These are phyloP conservation scores for Gossypium trilobum DNA, from an alignment of 441 rosid species.

Conservation along the genomic window DNA sequence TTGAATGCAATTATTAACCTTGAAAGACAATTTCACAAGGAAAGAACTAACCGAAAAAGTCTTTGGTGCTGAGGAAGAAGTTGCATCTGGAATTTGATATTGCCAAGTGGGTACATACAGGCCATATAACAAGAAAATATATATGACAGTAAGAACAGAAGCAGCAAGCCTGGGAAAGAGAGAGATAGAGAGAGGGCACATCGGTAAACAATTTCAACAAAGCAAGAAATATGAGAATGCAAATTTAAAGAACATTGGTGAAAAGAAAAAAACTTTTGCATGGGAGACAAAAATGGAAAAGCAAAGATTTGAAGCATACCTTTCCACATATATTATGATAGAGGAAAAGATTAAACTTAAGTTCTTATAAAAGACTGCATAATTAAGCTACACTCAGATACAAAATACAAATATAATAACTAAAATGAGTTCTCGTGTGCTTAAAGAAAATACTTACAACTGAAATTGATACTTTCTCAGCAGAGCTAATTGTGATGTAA, in stretches of 20 bases:
- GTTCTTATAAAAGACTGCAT: background rate
- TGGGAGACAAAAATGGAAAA: background rate
- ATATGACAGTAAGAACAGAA: slow-evolving; percentile 33
- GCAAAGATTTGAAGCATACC: background rate
- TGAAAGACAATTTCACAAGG: background rate
- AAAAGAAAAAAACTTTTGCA: background rate
- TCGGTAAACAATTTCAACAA: slow-evolving; percentile 1
- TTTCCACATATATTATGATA: background rate
- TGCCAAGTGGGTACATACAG: slow-evolving; percentile 71
- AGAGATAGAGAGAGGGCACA: background rate
- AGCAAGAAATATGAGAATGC: background rate
- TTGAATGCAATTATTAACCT: background rate
- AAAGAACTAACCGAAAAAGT: slow-evolving; percentile 36
- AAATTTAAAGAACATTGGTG: background rate
- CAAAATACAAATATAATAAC: background rate
- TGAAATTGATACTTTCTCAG: slow-evolving; percentile 47
- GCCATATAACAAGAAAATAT: slow-evolving; percentile 52
- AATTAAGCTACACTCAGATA: background rate
- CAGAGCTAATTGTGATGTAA: slow-evolving; percentile 31
- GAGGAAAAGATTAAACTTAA: background rate
- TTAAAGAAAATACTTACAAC: slow-evolving; percentile 30
- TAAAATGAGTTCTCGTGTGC: background rate
- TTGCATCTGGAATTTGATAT: slow-evolving; percentile 40
- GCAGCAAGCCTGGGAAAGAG: slow-evolving; percentile 40
- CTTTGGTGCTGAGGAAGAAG: slow-evolving; percentile 34